Evolutionary conservation across 441 rosid genomes (phyloP).

Genomic region (Francoa sonchifolia): DNA sequence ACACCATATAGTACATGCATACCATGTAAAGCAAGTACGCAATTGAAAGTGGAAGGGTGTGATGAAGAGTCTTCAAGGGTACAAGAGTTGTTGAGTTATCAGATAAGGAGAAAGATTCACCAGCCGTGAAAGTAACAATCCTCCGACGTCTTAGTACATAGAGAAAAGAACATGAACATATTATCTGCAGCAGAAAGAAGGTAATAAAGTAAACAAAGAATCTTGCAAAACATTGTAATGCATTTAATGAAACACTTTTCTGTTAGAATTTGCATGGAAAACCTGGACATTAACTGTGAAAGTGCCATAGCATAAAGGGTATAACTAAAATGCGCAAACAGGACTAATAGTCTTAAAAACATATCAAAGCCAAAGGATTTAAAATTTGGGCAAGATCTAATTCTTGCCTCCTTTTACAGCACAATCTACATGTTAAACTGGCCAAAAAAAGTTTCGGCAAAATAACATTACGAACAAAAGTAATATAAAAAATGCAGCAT

Average conservation of each 20-base stretch:
- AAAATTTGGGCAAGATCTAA: background rate
- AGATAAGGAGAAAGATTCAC: slow-evolving; percentile 38
- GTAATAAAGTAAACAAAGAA: slow-evolving; percentile 3
- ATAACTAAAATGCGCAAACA: background rate
- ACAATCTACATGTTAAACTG: too few species aligned
- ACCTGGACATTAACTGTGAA: background rate
- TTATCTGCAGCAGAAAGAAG: slow-evolving; percentile 37
- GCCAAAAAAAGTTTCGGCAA: too few species aligned
- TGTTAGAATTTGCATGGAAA: background rate
- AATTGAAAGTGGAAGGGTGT: slow-evolving; percentile 62
- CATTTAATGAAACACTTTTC: background rate
- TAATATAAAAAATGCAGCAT: too few species aligned
- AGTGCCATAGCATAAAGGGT: background rate
- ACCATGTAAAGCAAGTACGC: slow-evolving; percentile 94
- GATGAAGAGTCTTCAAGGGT: slow-evolving; percentile 50
- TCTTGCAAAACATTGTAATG: background rate
- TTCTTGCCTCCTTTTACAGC: background rate
- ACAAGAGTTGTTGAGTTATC: slow-evolving; percentile 42
- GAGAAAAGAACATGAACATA: slow-evolving; percentile 60
- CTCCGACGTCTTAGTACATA: slow-evolving; percentile 55
- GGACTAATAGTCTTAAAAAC: background rate
- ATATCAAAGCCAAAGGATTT: background rate
- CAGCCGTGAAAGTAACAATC: slow-evolving; percentile 45
- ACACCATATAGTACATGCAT: slow-evolving; percentile 3
- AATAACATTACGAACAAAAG: too few species aligned